phyloP scores from a whole-genome alignment of 2,329 filamentous ascomycete species.

The Aspergillus persii region DNA sequence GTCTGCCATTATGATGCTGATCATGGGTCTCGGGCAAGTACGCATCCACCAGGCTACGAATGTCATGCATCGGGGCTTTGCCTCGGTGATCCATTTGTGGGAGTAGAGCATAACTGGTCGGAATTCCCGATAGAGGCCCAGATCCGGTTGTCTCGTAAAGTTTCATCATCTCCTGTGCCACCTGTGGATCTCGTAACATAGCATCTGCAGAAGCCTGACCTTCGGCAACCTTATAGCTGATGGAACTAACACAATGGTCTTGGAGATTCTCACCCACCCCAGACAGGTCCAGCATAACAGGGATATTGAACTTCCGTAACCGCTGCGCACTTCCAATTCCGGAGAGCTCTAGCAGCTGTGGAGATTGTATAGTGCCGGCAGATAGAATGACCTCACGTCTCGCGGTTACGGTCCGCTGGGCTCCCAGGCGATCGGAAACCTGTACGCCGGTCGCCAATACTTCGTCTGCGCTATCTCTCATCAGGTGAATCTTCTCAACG shows the following conservation, averaged over 20 bases:
- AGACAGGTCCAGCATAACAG: constrained; percentile 44
- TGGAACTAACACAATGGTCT: constrained; percentile 26
- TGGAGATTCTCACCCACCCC: constrained; percentile 47
- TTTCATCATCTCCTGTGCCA: not conserved
- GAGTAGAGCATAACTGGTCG: too few species aligned
- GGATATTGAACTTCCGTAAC: constrained; percentile 41
- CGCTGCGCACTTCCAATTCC: constrained; percentile 45
- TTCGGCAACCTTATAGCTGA: constrained; percentile 3
- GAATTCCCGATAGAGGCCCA: not conserved
- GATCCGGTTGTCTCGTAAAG: not conserved
- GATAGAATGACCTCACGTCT: constrained; percentile 44
- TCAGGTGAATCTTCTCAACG: too few species aligned
- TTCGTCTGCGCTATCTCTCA: too few species aligned
- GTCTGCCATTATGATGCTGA: too few species aligned
- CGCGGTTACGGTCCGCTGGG: not conserved
- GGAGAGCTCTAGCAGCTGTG: constrained; percentile 50
- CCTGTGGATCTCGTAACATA: not conserved
- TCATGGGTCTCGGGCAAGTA: too few species aligned
- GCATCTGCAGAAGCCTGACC: not conserved
- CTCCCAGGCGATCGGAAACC: too few species aligned
- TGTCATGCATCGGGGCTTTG: too few species aligned
- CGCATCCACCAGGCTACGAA: too few species aligned
- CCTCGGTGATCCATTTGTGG: too few species aligned
- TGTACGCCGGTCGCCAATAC: too few species aligned
- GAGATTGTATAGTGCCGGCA: constrained; percentile 42